Conservation (phyloP, 768 basidiomycete species). For the Postia placenta region DNA sequence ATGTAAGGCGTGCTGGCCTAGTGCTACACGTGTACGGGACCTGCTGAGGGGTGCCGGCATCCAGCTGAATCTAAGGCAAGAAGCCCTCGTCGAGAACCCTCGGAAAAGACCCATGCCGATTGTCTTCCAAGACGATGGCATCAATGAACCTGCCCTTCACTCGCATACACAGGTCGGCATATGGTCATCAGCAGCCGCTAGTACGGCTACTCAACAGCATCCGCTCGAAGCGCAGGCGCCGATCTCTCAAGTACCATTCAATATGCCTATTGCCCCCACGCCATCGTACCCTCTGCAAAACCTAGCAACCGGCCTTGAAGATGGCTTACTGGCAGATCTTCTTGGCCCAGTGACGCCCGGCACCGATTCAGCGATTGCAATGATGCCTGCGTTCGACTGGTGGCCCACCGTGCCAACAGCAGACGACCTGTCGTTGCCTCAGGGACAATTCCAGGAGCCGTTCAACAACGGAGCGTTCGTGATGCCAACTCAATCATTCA, state of each 20-base stretch:
- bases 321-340: neutral
- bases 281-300: neutral
- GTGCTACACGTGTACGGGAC: slow-evolving; percentile 61
- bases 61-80: neutral
- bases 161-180: too few relatives aligned
- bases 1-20: slow-evolving; percentile 59
- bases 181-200: too few relatives aligned
- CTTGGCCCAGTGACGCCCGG: neutral
- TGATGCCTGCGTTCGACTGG: slow-evolving; percentile 1
- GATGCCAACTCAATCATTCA: slow-evolving; percentile 18
- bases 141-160: neutral
- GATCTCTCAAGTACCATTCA: too few relatives aligned
- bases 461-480: neutral
- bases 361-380: neutral
- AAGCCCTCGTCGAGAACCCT: too few relatives aligned
- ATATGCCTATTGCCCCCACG: neutral
- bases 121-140: neutral
- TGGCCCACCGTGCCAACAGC: neutral
- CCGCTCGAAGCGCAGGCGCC: too few relatives aligned
- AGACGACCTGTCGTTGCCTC: neutral
- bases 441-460: neutral
- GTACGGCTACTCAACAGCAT: too few relatives aligned
- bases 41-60: slow-evolving; percentile 50
- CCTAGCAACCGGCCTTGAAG: neutral
- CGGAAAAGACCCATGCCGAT: neutral